Evolutionary conservation across 129 eudicot genomes (phyloP), one percentile per base, ranked within the genome.

Genomic region (Flaveria ramosissima): DNA sequence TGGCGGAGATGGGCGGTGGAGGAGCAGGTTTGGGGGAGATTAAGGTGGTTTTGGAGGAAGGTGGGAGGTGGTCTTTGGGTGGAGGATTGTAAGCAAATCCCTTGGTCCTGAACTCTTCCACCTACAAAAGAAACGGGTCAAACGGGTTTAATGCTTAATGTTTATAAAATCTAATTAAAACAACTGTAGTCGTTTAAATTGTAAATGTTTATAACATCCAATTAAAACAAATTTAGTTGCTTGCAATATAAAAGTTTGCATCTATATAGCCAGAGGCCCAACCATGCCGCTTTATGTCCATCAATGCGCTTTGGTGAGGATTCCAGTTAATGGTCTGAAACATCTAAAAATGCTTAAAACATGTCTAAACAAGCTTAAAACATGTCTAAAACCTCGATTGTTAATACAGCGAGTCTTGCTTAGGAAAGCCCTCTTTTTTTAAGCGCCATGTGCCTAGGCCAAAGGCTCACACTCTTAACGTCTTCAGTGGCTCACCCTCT

Each of bases 21-120:
- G 70, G 68, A 64, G 77, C 32, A 82, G 87, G 84, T 74, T 83
- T 84, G 12, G 76, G 79, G 21, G 68, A 39, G 10, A 78, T 47
- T 78, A 83, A 43, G 71, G 87, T 4, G 80, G 83, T 27, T 74
- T 67, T 80, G 68, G 83, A 47, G 76, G 91, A 42, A 45, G 83
- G 24, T 63, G 70, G 83, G 83, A 48, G 60, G 83, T 52, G 79
- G 88, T 55, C 68, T 50, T 73, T 73, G 70, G 81, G 74, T 68
- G 90, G 85, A 57, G 68, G 53, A 67, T 74, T 80, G 77, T 66
- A 66, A 9, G 73, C 76, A 30, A 70, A 46, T 45, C 63, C 77
- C 6, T 70, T 60, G 26, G 59, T 78, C 46, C 63, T 70, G 9
- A 70, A 46, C 30, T 78, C 82, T 78, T 78, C 82, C 9, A 78